These are phyloP conservation scores for Trichoderma aggressivum DNA, from an alignment of 2,329 filamentous ascomycete genomes.

Conservation along the genomic window DNA sequence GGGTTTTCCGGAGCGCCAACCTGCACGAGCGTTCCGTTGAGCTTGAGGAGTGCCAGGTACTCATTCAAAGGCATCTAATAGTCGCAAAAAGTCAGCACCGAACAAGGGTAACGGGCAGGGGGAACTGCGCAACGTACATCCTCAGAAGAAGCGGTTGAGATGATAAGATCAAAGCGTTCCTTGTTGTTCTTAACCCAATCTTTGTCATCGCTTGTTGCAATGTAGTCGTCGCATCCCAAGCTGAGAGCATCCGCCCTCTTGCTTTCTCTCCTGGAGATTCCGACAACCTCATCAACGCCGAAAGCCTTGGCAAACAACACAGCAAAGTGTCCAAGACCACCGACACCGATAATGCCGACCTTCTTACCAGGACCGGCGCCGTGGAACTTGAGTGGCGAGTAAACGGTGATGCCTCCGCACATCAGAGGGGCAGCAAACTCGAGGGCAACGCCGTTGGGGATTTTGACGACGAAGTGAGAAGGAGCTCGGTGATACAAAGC, in stretches of 20 bases:
- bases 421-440: constrained; percentile 60
- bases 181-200: constrained; percentile 54
- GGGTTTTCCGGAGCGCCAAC: constrained; percentile 45
- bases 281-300: constrained; percentile 58
- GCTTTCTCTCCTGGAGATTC: constrained; percentile 50
- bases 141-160: constrained; percentile 51
- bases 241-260: constrained; percentile 55
- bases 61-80: constrained; percentile 54
- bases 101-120: background rate
- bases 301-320: constrained; percentile 66
- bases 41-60: constrained; percentile 58
- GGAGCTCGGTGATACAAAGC: constrained; percentile 34
- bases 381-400: constrained; percentile 58
- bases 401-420: constrained; percentile 68
- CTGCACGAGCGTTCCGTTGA: constrained; percentile 61
- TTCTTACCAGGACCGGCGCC: constrained; percentile 63
- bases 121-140: constrained; percentile 21
- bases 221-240: constrained; percentile 54
- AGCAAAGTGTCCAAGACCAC: constrained; percentile 67
- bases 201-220: constrained; percentile 44
- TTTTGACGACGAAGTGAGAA: constrained; percentile 48
- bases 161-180: constrained; percentile 54
- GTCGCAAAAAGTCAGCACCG: background rate
- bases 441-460: constrained; percentile 41
- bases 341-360: constrained; percentile 65